Base-by-base conservation (phyloP, 140 eudicot species). In the Anethum foeniculum region DNA sequence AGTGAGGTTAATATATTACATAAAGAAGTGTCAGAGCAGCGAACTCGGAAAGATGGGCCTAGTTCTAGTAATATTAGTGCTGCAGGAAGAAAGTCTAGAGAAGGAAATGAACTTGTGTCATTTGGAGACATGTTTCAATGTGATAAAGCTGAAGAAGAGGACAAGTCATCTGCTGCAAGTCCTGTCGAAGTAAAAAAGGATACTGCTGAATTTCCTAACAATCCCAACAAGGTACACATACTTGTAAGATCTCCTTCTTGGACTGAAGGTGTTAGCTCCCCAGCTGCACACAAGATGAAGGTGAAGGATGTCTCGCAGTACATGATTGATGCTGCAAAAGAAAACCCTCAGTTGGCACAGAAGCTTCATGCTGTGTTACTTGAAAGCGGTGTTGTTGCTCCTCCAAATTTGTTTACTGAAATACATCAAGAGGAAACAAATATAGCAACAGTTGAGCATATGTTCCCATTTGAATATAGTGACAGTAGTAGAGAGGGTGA, bases 251-350 rank as follows among this genome's bases (percentile, higher is more conserved):
- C 97, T 71, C 97, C 99, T 84, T 95, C 99, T 10, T 95, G 99
- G 99, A 95, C 99, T 0, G 97, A 95, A 91, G 99, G 99, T 48
- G 85, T 92, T 30, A 92, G 97, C 84, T 92, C 97, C 43, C 97
- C 97, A 43, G 97, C 92, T 64, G 97, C 80, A 34, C 88, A 86
- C 6, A 92, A 86, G 83, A 92, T 88, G 97, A 92, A 92, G 83
- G 99, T 92, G 41, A 92, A 95, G 82, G 97, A 95, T 79, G 99
- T 92, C 56, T 95, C 99, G 23, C 93, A 90, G 56, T 92, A 92
- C 93, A 92, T 95, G 99, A 92, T 95, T 80, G 97, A 92, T 82
- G 97, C 97, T 75, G 99, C 99, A 76, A 90, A 95, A 87, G 99
- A 91, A 83, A 95, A 95, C 79, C 99, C 99, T 80, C 88, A 92